These are phyloP conservation scores for Boletus sensibilis DNA, from an alignment of 768 basidiomycete species.

Conservation along the genomic window DNA sequence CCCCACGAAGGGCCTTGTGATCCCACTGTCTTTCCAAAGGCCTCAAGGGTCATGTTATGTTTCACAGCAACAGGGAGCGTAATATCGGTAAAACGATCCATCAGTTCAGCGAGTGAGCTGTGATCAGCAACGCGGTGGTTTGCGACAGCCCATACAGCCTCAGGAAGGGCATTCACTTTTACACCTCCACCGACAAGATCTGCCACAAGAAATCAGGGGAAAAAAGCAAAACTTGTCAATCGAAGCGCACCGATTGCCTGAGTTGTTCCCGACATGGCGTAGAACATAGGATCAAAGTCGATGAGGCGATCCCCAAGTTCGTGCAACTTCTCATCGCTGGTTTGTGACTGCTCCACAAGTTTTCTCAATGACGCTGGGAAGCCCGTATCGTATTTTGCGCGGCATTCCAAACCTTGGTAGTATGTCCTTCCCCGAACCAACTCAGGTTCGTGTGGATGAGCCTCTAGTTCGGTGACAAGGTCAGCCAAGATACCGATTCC, in stretches of 20 bases:
- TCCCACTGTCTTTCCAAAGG: slow-evolving; percentile 38
- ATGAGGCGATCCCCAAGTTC: slow-evolving; percentile 17
- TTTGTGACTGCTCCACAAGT: slow-evolving; percentile 24
- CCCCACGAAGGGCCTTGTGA: slow-evolving; percentile 32
- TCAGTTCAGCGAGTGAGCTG: slow-evolving; percentile 21
- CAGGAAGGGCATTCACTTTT: slow-evolving; percentile 49
- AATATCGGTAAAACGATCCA: slow-evolving; percentile 10
- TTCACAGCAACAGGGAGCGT: slow-evolving; percentile 22
- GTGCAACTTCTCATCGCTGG: slow-evolving; percentile 19
- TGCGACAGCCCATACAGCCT: slow-evolving; percentile 36
- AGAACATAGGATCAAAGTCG: slow-evolving; percentile 23
- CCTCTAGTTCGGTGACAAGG: slow-evolving; percentile 48
- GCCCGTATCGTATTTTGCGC: slow-evolving; percentile 39
- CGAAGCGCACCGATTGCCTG: slow-evolving; percentile 26
- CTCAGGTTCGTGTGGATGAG: slow-evolving; percentile 38
- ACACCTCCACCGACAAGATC: slow-evolving; percentile 43
- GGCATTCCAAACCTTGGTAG: slow-evolving; percentile 40
- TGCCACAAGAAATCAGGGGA: slow-evolving; percentile 28
- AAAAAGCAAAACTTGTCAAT: slow-evolving; percentile 4
- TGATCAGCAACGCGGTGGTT: slow-evolving; percentile 38
- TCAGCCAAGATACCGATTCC: slow-evolving; percentile 53
- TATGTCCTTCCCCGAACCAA: slow-evolving; percentile 28
- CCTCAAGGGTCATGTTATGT: slow-evolving; percentile 41
- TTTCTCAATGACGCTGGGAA: slow-evolving; percentile 26
- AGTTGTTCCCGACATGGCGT: slow-evolving; percentile 24